Evolutionary conservation across 495 filamentous ascomycete genomes (phyloP).

Genomic region (Tuber indicum): DNA sequence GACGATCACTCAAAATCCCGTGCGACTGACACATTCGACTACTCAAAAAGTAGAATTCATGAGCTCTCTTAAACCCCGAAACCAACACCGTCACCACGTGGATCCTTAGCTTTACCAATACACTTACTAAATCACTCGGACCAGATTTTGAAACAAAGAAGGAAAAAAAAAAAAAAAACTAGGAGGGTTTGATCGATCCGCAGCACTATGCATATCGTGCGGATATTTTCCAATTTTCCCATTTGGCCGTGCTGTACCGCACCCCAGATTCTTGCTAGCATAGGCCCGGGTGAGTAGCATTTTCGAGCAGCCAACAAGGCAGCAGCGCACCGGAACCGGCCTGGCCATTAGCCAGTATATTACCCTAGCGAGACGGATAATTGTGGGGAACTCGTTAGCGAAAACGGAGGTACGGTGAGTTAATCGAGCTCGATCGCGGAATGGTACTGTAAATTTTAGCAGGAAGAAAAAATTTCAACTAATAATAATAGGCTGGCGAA

Average conservation of each 20-base stretch:
- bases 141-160: not conserved
- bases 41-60: not conserved
- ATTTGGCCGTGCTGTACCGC: not conserved
- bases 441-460: not conserved
- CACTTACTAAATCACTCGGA: not conserved
- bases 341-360: not conserved
- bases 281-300: not conserved
- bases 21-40: constrained; percentile 1
- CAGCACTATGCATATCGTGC: not conserved
- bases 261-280: not conserved
- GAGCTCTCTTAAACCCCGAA: not conserved
- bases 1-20: constrained; percentile 13
- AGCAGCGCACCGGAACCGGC: not conserved
- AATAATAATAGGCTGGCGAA: not conserved
- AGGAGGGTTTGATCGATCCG: not conserved
- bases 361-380: not conserved
- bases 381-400: not conserved
- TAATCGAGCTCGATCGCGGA: not conserved
- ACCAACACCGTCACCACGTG: not conserved
- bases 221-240: not conserved
- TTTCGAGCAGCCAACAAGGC: not conserved
- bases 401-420: not conserved
- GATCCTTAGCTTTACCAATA: not conserved
- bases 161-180: not conserved
- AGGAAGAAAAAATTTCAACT: not conserved